phyloP scores from a whole-genome alignment of 768 basidiomycete species.

The Leccinum aurantiacum region DNA sequence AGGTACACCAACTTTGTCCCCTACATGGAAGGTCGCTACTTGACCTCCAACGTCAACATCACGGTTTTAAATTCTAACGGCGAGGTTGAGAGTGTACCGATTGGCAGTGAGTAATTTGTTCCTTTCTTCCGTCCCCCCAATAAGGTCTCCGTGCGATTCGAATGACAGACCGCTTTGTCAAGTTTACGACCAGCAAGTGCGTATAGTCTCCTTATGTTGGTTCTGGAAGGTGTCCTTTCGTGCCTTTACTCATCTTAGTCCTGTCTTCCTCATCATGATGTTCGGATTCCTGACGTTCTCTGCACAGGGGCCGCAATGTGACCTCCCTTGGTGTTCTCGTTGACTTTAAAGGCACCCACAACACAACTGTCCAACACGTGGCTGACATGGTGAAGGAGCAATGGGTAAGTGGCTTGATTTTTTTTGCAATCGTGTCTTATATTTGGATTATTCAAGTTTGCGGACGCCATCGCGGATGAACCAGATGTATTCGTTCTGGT shows the following conservation, averaged over 20 bases:
- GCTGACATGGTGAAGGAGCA: conserved; percentile 73
- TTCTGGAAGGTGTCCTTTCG: too few relatives aligned
- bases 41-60: conserved; percentile 86
- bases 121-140: conserved; percentile 18
- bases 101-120: conserved; percentile 40
- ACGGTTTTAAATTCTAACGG: conserved; percentile 34
- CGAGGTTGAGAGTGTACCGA: conserved; percentile 38
- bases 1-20: conserved; percentile 69
- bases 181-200: conserved; percentile 74
- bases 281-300: background rate
- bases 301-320: conserved; percentile 53
- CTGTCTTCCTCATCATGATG: background rate
- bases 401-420: conserved; percentile 50
- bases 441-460: conserved; percentile 50
- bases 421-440: background rate
- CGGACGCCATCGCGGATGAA: conserved; percentile 72
- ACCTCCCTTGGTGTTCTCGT: conserved; percentile 80
- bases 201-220: conserved; percentile 16
- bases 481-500: conserved; percentile 80
- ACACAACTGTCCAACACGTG: conserved; percentile 75
- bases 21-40: conserved; percentile 65
- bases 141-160: conserved; percentile 32
- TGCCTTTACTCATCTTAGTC: background rate
- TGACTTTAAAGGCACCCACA: conserved; percentile 64
- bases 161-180: conserved; percentile 53